Base-by-base conservation (phyloP, 352 stramenopile species). In the Halophytophthora polymorphica region DNA sequence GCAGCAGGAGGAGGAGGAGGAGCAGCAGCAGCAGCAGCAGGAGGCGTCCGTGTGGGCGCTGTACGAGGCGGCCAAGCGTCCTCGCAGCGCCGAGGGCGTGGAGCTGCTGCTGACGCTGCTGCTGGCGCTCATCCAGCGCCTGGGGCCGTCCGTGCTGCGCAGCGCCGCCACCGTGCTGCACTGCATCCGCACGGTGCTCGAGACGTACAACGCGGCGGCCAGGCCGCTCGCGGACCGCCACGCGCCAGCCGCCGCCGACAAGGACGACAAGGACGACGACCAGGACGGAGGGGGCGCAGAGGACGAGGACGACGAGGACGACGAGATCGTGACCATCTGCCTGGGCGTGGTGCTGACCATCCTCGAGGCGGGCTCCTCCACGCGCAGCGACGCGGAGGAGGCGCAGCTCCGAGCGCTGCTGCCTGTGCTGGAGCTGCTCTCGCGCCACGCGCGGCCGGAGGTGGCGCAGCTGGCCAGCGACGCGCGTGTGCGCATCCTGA, bases 341-440 rank as follows among this genome's bases (percentile, higher is more conserved):
- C 58, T 94, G 2, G 81, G 84, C 0, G 63, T 94, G 25, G 51
- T 91, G 2, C 76, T 83, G 56, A 94, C 84, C 8, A 93, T 94
- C 34, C 46, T 94, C 1, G 80, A 94, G 45, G 80, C 75, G 18
- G 84, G 84, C 0, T 71, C 73, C 0, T 56, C 64, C 0, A 58
- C 51, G 14, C 78, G 84, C 10, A 73, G 61, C 14, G 60, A 73
- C 2, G 29, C 45, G 0, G 84, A 94, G 45, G 83, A 94, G 53
- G 50, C 52, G 3, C 65, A 86, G 21, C 65, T 94, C 23, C 56
- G 60, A 33, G 42, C 56, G 18, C 78, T 94, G 73, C 60, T 93
- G 19, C 73, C 78, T 14, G 66, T 89, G 14, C 39, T 94, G 22
- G 73, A 89, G 46, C 31, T 52, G 11, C 46, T 94, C 5, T 91